Conservation (phyloP, 2,329 filamentous ascomycete species). For the Pseudomassariella vexata region DNA sequence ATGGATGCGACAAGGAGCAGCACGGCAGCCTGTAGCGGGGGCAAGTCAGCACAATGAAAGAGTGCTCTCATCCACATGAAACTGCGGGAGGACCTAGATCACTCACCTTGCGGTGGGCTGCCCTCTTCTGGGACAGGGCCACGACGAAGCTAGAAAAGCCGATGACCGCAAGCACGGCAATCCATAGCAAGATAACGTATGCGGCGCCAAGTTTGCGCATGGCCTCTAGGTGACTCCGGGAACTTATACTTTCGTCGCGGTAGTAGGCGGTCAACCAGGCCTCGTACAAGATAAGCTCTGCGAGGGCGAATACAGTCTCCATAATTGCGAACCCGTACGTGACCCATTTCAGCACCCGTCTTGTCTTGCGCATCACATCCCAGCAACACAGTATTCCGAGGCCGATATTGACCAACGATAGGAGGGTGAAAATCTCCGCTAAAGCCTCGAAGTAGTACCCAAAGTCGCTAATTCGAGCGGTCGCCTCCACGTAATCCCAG, state of each 20-base stretch:
- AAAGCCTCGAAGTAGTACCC: background rate
- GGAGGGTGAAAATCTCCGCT: background rate
- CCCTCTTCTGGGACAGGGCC: background rate
- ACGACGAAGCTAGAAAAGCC: background rate
- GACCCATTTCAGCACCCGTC: background rate
- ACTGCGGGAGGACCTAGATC: no score
- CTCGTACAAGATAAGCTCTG: background rate
- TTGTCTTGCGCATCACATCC: background rate
- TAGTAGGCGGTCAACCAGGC: background rate
- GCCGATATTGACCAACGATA: background rate
- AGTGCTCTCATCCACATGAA: no score
- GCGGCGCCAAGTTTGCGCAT: background rate
- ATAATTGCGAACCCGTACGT: background rate
- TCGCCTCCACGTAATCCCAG: background rate
- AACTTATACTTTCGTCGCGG: background rate
- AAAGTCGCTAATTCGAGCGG: background rate
- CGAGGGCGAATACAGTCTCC: background rate
- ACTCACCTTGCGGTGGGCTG: slow-evolving; percentile 1
- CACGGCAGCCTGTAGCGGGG: background rate
- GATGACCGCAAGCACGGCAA: background rate
- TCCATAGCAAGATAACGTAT: background rate
- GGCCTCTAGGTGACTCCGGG: background rate
- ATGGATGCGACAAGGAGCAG: slow-evolving; percentile 1
- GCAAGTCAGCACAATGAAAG: background rate
- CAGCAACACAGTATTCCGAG: slow-evolving; percentile 3